Evolutionary conservation across 345 rosid species (phyloP).

Genomic region (Gossypium longicalyx): DNA sequence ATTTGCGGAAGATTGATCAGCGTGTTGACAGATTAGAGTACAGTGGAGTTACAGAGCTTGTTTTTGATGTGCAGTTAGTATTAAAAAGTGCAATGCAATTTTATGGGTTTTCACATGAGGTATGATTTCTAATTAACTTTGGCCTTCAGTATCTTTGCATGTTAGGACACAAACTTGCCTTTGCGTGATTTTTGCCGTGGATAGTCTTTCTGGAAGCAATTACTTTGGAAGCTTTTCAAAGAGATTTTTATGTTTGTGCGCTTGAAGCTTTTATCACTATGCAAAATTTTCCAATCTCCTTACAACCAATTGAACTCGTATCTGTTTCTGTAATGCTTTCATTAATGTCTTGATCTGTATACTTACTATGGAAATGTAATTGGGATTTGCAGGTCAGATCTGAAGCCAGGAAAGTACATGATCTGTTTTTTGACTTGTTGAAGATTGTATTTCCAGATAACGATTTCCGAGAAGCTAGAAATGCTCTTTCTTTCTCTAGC

Average conservation of each 20-base stretch:
- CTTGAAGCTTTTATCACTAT: neutral
- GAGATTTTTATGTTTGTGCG: neutral
- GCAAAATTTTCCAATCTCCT: neutral
- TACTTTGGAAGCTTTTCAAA: slow-evolving; percentile 1
- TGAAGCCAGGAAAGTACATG: slow-evolving; percentile 95
- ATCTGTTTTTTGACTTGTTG: slow-evolving; percentile 90
- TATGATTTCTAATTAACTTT: slow-evolving; percentile 24
- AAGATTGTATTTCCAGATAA: slow-evolving; percentile 88
- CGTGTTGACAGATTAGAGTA: slow-evolving; percentile 86
- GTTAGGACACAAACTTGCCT: neutral
- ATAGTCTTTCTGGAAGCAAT: slow-evolving; percentile 8
- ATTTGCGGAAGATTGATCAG: slow-evolving; percentile 79
- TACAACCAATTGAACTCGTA: neutral
- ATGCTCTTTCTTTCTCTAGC: slow-evolving; percentile 58
- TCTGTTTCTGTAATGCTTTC: neutral
- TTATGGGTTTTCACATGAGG: slow-evolving; percentile 91
- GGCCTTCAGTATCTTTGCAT: neutral
- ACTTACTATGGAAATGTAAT: neutral
- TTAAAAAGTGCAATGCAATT: slow-evolving; percentile 82
- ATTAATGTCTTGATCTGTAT: neutral
- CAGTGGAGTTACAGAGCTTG: slow-evolving; percentile 75
- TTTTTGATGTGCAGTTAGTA: slow-evolving; percentile 84
- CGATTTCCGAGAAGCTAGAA: slow-evolving; percentile 80
- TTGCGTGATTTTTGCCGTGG: neutral
- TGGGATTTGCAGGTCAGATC: slow-evolving; percentile 64